Percentiles rank a stretch among this genome's conserved stretches.
These are phyloP conservation scores for Novymonas esmeraldas DNA, from an alignment of 208 protist genomes.

Conservation along the genomic window DNA sequence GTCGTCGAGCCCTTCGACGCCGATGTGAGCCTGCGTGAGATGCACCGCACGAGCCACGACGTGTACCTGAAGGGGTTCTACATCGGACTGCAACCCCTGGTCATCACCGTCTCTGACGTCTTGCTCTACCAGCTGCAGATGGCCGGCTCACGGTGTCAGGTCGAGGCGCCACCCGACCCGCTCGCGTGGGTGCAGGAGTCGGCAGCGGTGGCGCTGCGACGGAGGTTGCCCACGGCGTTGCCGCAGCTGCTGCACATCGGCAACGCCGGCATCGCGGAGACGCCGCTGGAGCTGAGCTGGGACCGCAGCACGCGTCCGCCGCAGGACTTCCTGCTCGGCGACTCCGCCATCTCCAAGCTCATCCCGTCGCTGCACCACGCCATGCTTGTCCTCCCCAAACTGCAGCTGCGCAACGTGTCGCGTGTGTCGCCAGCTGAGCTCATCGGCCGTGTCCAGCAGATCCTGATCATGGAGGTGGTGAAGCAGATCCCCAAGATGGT, in stretches of 20 bases:
- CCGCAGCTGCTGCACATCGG: conserved; percentile 31
- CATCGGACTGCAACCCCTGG: conserved; percentile 43
- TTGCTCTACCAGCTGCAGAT: conserved; percentile 63
- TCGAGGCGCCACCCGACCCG: conserved; percentile 9
- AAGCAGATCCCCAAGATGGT: conserved; percentile 57
- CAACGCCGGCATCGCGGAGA: conserved; percentile 37
- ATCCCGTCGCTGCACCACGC: conserved; percentile 67
- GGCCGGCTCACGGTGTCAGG: conserved; percentile 18
- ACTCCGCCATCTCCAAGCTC: conserved; percentile 43
- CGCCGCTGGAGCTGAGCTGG: conserved; percentile 49
- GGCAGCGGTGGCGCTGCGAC: not conserved
- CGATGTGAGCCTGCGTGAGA: conserved; percentile 52
- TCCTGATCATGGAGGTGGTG: conserved; percentile 46
- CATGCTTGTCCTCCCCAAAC: conserved; percentile 41
- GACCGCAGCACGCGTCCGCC: conserved; percentile 54
- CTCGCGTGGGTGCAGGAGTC: conserved; percentile 6
- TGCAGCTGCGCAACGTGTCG: conserved; percentile 45
- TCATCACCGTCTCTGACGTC: conserved; percentile 55
- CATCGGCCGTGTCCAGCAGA: conserved; percentile 33
- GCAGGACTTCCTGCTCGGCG: conserved; percentile 52
- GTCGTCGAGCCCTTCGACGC: conserved; percentile 50
- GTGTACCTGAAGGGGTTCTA: conserved; percentile 37
- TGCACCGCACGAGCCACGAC: conserved; percentile 14
- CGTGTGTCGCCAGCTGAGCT: conserved; percentile 38
- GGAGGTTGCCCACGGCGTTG: conserved; percentile 16